These are phyloP conservation scores for Thelonectria blattea DNA, from an alignment of 2,329 filamentous ascomycete species.

Conservation along the genomic window DNA sequence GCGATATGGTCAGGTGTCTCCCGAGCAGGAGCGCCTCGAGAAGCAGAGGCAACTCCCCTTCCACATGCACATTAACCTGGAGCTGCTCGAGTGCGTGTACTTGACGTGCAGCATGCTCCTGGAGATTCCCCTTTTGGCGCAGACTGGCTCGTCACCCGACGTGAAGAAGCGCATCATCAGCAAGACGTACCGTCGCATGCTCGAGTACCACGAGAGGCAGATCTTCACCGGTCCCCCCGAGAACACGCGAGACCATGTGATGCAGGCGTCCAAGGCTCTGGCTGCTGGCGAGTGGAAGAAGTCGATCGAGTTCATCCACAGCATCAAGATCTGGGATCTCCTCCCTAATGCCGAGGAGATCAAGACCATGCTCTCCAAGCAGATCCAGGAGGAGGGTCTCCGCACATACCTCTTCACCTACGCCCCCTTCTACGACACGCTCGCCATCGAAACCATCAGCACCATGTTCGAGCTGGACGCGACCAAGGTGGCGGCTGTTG, in stretches of 20 bases:
- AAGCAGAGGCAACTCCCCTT: conserved; percentile 97
- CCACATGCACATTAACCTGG: conserved; percentile 99
- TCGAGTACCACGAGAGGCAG: conserved; percentile 99
- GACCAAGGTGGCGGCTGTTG: conserved; percentile 90
- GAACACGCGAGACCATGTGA: conserved; percentile 98
- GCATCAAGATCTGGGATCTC: conserved; percentile 99
- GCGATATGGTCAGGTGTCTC: conserved; percentile 92
- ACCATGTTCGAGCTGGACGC: conserved; percentile 94
- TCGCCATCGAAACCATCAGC: conserved; percentile 83
- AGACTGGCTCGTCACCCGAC: conserved; percentile 95
- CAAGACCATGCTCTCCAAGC: conserved; percentile 95
- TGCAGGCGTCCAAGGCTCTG: conserved; percentile 97
- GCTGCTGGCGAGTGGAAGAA: conserved; percentile 99
- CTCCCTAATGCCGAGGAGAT: conserved; percentile 93
- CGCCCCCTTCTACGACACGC: conserved; percentile 97
- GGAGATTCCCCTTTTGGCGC: conserved; percentile 95
- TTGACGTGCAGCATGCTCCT: conserved; percentile 99
- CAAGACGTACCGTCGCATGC: conserved; percentile 98
- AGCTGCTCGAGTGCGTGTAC: conserved; percentile 97
- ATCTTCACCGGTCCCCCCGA: conserved; percentile 98
- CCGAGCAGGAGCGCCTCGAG: conserved; percentile 96
- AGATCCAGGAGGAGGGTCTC: conserved; percentile 98
- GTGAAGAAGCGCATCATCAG: conserved; percentile 97
- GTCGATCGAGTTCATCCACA: conserved; percentile 89
- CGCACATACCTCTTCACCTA: conserved; percentile 99